Base-by-base conservation (phyloP, 345 rosid genomes). In the Geranium brycei region DNA sequence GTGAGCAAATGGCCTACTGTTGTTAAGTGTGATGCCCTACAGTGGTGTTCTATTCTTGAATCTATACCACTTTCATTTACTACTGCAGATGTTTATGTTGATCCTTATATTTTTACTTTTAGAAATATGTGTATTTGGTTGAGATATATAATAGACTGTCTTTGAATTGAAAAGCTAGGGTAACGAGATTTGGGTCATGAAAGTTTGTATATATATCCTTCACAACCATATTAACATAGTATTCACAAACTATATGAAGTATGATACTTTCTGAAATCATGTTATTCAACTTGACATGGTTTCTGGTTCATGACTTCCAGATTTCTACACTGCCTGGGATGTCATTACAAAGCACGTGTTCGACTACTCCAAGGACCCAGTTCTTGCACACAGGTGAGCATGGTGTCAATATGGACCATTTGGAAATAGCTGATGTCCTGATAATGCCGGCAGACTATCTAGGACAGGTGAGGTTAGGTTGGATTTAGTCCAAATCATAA, bases 251-350 rank as follows among this genome's bases (percentile, higher is more conserved):
- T 35, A 4, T 35, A 35, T 35, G 41, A 35, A 1, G 2, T 35
- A 7, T 35, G 41, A 35, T 7, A 35, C 41, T 35, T 47, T 47
- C 15, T 13, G 53, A 47, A 47, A 47, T 47, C 53, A 13, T 47
- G 53, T 47, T 35, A 47, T 47, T 47, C 11, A 47, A 7, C 14
- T 8, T 47, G 15, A 2, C 17, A 19, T 58, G 58, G 8, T 19
- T 47, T 59, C 58, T 55, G 51, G 14, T 72, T 32, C 58, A 70
- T 28, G 66, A 59, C 66, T 62, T 78, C 61, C 79, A 92, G 96
- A 92, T 79, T 92, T 92, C 77, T 92, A 89, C 76, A 92, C 96
- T 31, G 95, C 98, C 31, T 91, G 96, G 98, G 82, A 85, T 71
- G 93, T 84, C 78, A 75, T 92, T 70, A 70, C 75, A 74, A 87